These are phyloP conservation scores for Lignosus rhinocerotis DNA, from an alignment of 1,284 basidiomycete species.

Conservation along the genomic window DNA sequence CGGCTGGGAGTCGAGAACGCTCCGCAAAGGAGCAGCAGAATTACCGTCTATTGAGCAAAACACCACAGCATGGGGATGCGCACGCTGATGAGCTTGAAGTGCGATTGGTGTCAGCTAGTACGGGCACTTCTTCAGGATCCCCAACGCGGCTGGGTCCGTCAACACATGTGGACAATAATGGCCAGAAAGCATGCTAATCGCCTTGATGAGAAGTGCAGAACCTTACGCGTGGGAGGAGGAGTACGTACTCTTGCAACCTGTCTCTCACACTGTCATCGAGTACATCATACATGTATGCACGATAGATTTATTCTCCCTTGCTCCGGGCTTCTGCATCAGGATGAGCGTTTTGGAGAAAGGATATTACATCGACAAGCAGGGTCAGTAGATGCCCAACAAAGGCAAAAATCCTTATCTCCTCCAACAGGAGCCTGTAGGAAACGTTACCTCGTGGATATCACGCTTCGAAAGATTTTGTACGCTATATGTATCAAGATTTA, in stretches of 20 bases:
- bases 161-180: constrained; percentile 5
- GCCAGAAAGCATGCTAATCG: neutral
- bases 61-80: neutral
- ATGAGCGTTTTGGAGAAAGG: too few relatives aligned
- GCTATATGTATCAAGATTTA: too few relatives aligned
- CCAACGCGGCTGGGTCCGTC: neutral
- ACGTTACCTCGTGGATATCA: too few relatives aligned
- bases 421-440: too few relatives aligned
- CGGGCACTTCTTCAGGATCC: neutral
- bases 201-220: neutral
- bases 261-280: constrained; percentile 1
- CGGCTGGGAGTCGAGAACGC: neutral
- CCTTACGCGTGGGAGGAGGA: constrained; percentile 1
- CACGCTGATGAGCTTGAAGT: constrained; percentile 6
- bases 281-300: too few relatives aligned
- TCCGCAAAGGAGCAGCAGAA: neutral
- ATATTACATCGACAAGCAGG: too few relatives aligned
- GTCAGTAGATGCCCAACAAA: too few relatives aligned
- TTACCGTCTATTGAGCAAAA: neutral
- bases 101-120: constrained; percentile 1
- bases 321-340: too few relatives aligned
- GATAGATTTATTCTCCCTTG: too few relatives aligned
- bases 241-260: constrained; percentile 4
- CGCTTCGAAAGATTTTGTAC: too few relatives aligned
- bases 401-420: too few relatives aligned